These are phyloP conservation scores for Myriosclerotinia scirpicola DNA, from an alignment of 2,329 filamentous ascomycete species.

Conservation along the genomic window DNA sequence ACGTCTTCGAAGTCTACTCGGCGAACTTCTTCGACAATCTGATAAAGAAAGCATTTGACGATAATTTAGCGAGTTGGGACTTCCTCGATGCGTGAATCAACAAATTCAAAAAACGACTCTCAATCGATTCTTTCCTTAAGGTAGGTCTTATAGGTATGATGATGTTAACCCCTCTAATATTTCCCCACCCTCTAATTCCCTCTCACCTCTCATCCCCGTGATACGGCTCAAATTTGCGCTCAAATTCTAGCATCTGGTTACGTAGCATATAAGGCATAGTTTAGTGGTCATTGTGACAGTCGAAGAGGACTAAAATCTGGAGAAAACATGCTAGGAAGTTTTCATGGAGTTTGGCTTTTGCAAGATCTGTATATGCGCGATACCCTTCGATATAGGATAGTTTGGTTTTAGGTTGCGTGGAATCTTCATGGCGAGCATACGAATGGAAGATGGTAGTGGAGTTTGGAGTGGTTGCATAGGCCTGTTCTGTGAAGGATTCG, in stretches of 20 bases:
- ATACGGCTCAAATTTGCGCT: slow-evolving; percentile 28
- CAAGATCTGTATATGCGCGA: slow-evolving; percentile 17
- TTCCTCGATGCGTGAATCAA: background rate
- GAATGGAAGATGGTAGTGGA: slow-evolving; percentile 7
- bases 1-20: slow-evolving; percentile 18
- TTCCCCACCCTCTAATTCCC: slow-evolving; percentile 17
- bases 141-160: slow-evolving; percentile 37
- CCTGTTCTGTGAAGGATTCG: background rate
- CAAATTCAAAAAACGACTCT: background rate
- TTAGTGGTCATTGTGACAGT: slow-evolving; percentile 23
- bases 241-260: slow-evolving; percentile 28
- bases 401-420: slow-evolving; percentile 6
- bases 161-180: slow-evolving; percentile 25
- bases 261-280: slow-evolving; percentile 30
- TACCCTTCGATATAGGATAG: slow-evolving; percentile 15
- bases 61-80: background rate
- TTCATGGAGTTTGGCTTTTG: slow-evolving; percentile 17
- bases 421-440: slow-evolving; percentile 12
- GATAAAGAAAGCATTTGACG: slow-evolving; percentile 2
- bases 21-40: slow-evolving; percentile 5
- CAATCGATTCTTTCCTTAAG: slow-evolving; percentile 9
- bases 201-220: slow-evolving; percentile 28
- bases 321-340: background rate
- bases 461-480: background rate
- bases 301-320: slow-evolving; percentile 15